Evolutionary conservation across 2,329 filamentous ascomycete genomes (phyloP).

Genomic region (Epichloe aotearoae): DNA sequence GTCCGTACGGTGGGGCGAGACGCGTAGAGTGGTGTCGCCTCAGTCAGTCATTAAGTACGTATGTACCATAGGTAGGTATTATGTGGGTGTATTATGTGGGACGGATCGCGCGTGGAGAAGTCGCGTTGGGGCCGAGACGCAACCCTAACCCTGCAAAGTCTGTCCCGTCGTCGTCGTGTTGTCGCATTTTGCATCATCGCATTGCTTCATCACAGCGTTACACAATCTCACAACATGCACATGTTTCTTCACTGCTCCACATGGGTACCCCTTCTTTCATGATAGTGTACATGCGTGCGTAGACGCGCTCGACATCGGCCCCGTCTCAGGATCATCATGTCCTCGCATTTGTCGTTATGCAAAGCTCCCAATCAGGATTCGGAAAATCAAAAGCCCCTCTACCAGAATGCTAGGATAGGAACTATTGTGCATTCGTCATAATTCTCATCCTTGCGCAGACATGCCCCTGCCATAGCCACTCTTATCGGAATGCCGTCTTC

Average conservation of each 20-base stretch:
- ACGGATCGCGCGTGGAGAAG: neutral
- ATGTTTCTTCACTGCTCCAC: neutral
- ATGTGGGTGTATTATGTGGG: neutral
- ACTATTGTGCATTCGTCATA: neutral
- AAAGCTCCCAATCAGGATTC: constrained; percentile 1
- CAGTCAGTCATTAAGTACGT: neutral
- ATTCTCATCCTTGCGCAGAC: neutral
- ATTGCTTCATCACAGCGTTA: neutral
- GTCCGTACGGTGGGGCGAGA: neutral
- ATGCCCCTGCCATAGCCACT: neutral
- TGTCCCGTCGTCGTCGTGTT: neutral
- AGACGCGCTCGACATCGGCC: constrained; percentile 1
- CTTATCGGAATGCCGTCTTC: constrained; percentile 39
- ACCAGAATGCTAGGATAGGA: neutral
- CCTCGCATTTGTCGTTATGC: neutral
- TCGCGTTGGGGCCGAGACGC: neutral
- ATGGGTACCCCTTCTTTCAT: neutral
- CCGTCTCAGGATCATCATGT: neutral
- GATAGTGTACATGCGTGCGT: constrained; percentile 4
- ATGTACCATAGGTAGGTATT: neutral
- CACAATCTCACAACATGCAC: neutral
- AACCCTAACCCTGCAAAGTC: constrained; percentile 2
- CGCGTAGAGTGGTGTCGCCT: neutral
- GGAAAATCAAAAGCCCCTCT: neutral
- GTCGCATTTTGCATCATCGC: too few relatives aligned